Evolutionary conservation across 352 stramenopile species (phyloP).

Genomic region (Globisporangium parvum): DNA sequence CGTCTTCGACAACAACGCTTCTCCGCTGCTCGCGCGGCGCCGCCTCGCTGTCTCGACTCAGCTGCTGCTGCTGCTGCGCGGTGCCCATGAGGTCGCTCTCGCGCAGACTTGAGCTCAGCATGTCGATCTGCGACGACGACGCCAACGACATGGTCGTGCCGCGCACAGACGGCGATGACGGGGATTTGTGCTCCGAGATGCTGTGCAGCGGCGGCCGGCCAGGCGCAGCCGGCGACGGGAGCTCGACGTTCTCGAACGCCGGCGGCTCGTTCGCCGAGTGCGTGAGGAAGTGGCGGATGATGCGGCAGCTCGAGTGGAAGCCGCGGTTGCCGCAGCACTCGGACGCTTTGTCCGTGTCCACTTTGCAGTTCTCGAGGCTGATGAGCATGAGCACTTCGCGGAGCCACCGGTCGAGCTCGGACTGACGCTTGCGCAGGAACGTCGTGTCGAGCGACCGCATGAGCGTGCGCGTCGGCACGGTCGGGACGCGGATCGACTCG

Average conservation of each 20-base stretch:
- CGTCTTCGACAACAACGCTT: constrained; percentile 63
- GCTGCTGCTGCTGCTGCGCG: constrained; percentile 19
- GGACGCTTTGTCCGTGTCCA: constrained; percentile 46
- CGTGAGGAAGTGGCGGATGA: constrained; percentile 71
- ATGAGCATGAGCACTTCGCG: constrained; percentile 79
- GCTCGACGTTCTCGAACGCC: constrained; percentile 49
- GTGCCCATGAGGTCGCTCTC: constrained; percentile 35
- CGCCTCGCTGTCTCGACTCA: constrained; percentile 7
- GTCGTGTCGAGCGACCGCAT: constrained; percentile 78
- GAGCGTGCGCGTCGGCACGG: constrained; percentile 70
- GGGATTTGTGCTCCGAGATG: constrained; percentile 43
- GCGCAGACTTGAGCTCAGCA: constrained; percentile 38
- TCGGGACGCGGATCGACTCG: constrained; percentile 65
- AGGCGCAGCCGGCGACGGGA: constrained; percentile 8
- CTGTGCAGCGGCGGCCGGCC: constrained; percentile 31
- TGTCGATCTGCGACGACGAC: constrained; percentile 27
- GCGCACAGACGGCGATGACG: constrained; percentile 10
- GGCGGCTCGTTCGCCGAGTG: constrained; percentile 72
- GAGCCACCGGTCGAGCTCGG: constrained; percentile 81
- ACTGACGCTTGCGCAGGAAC: constrained; percentile 80
- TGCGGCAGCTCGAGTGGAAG: constrained; percentile 55
- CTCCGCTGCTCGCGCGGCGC: constrained; percentile 33
- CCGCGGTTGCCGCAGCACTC: constrained; percentile 69
- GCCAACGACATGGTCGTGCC: constrained; percentile 10
- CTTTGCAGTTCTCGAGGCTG: constrained; percentile 73